A percentile compares a stretch with the other conserved stretches of the same genome.
phyloP scores from a whole-genome alignment of 306 rosid genomes.

The Vigna mungo region DNA sequence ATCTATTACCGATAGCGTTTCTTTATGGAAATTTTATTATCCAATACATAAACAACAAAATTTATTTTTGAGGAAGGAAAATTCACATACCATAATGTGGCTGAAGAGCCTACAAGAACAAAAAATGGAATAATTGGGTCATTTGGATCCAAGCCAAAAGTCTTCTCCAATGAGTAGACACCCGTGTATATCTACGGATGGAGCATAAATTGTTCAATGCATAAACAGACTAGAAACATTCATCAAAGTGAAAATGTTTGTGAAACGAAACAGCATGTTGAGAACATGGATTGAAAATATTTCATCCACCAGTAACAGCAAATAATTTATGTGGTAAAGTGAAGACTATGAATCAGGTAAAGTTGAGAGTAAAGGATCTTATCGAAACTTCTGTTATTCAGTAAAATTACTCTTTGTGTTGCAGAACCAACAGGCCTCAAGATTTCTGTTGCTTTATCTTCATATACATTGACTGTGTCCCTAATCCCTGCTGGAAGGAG shows the following conservation, averaged over 20 bases:
- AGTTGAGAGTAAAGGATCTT: slow-evolving; percentile 21
- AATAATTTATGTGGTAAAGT: slow-evolving; percentile 32
- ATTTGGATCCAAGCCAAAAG: slow-evolving; percentile 86
- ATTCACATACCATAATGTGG: slow-evolving; percentile 78
- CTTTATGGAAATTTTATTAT: slow-evolving; percentile 41
- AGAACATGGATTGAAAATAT: slow-evolving; percentile 1
- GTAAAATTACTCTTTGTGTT: slow-evolving; percentile 66
- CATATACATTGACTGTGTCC: slow-evolving; percentile 67
- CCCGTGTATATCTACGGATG: slow-evolving; percentile 63
- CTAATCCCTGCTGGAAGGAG: slow-evolving; percentile 72
- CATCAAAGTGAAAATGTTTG: slow-evolving; percentile 27
- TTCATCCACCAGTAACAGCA: slow-evolving; percentile 30
- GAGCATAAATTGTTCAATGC: slow-evolving; percentile 29
- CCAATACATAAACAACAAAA: slow-evolving; percentile 37
- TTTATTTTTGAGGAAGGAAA: slow-evolving; percentile 47
- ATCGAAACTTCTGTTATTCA: slow-evolving; percentile 25
- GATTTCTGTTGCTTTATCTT: slow-evolving; percentile 65
- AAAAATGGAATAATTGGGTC: slow-evolving; percentile 89
- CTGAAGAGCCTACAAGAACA: slow-evolving; percentile 77
- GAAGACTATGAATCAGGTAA: slow-evolving; percentile 26
- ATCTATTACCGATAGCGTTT: slow-evolving; percentile 59
- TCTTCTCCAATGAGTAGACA: slow-evolving; percentile 76
- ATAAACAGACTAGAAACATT: slow-evolving; percentile 1
- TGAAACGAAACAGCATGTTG: slow-evolving; percentile 21
- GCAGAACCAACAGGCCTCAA: slow-evolving; percentile 67